Conservation (phyloP, 2,329 filamentous ascomycete species). For the Cladosporium sp. region DNA sequence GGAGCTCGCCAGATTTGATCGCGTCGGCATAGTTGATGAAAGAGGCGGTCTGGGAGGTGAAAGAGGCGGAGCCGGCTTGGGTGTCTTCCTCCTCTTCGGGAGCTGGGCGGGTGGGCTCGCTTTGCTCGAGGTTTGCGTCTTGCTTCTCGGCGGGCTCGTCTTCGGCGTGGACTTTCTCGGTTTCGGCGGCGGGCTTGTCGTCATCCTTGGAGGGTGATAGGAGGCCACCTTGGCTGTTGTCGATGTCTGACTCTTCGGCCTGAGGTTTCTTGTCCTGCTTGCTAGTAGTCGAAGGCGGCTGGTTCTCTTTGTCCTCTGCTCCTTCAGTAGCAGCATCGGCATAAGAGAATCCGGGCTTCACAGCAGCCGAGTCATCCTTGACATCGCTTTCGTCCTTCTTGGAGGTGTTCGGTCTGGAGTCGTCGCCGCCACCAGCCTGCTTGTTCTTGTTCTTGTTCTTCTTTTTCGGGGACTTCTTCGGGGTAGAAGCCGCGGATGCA, state of each 20-base stretch:
- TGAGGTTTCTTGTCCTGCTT: conserved; percentile 9
- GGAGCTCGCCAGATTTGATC: background rate
- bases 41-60: conserved; percentile 1
- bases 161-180: conserved; percentile 10
- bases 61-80: background rate
- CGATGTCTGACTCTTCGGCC: background rate
- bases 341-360: conserved; percentile 1
- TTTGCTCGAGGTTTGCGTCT: conserved; percentile 22
- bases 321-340: background rate
- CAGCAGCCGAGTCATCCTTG: conserved; percentile 3
- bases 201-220: conserved; percentile 2
- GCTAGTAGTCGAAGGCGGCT: conserved; percentile 1
- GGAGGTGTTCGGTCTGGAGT: conserved; percentile 5
- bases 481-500: conserved; percentile 1
- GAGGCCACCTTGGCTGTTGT: conserved; percentile 4
- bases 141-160: conserved; percentile 21
- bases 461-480: conserved; percentile 12
- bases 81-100: conserved; percentile 12
- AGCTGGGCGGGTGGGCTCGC: conserved; percentile 18
- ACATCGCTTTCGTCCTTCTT: conserved; percentile 3
- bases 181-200: conserved; percentile 12
- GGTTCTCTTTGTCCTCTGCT: conserved; percentile 7
- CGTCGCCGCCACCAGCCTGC: background rate
- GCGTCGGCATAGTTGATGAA: conserved; percentile 21
- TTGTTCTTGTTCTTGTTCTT: conserved; percentile 11